Evolutionary conservation across 495 filamentous ascomycete species (phyloP), one percentile per base, ranked within the genome.

Genomic region (Chaetomidium leptoderma): DNA sequence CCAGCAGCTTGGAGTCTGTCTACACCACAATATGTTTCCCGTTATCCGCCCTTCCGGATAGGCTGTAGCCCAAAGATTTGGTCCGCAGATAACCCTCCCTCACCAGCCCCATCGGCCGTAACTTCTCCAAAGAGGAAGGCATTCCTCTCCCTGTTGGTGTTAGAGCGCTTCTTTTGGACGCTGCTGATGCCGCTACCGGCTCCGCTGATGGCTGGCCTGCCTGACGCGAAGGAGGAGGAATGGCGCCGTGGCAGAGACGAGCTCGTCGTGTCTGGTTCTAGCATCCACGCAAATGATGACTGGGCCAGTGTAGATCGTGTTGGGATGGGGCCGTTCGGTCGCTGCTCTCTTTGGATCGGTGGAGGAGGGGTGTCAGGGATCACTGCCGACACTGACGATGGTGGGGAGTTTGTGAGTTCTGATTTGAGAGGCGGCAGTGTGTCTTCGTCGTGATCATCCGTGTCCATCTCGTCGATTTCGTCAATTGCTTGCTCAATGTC

Each of bases 241-340:
- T 16, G 63, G 42, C 10, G 59, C 26, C 14, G 35, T 4, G 45
- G 17, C 0, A 62, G 50, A 6, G 55, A 65, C 5, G 61, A 63
- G 23, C 52, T n/a, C n/a, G 63, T 66, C 0, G 61, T 65, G 46
- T 79, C 79, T 16, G 79, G 78, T 45, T 83, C 83, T 2, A 98
- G 79, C 91, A 98, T 97, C 92, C 92, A 98, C 11, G 92, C 87
- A 68, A 96, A 97, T 9, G 85, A 87, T 27, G 91, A 91, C 59
- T 96, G 86, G 16, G 91, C 86, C 16, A 98, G 76, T 16, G 79
- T 80, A 16, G 86, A 86, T 13, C 89, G 78, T 3, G 82, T 80
- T 0, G 78, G 80, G n/a, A 81, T 74, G 5, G 76, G 73, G 11
- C 63, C 70, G 0, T 57, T 43, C 33, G 65, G 67, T 6, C 65